Base-by-base conservation (phyloP, 352 stramenopile species). In the Albugo candida region DNA sequence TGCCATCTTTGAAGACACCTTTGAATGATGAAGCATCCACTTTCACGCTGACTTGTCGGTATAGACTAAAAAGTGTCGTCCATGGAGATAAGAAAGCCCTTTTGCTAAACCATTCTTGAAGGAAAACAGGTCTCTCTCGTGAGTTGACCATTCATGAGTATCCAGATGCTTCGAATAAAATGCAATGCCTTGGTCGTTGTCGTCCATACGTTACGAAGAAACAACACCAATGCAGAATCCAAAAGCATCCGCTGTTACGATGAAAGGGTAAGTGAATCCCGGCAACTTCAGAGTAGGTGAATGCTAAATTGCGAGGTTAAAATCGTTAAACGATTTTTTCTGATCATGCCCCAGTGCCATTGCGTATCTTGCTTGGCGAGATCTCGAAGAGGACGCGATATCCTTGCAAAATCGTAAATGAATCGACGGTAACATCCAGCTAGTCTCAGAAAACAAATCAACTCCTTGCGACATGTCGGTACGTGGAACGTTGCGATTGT, bases 401-500 rank as follows among this genome's bases (percentile, higher is more conserved):
- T 16, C n/a, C 48, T 31, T 3, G 49, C 53, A 27, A 47, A 64
- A 8, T 56, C 40, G 13, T 18, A 24, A 2, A 64, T 45, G 19
- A 60, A 60, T 5, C 49, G 51, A 4, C 49, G 45, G 45, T 64
- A 64, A 36, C 55, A 60, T 11, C 49, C 53, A 4, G 49, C 45
- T 2, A 58, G 36, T 17, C 48, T 50, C 10, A 64, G 53, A 16
- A 60, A 60, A 14, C 52, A 40, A 34, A 53, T 34, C 1, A 53
- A n/a, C 13, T 54, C 57, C 35, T 58, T 60, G 6, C 13, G n/a
- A 16, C 27, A 54, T 6, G 0, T 40, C 13, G 57, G 57, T 41
- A 14, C 13, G 17, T 35, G 34, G 49, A 49, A 64, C 1, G 43
- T 13, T 19, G 20, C 37, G 5, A 60, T 41, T 10, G 45, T 16